Conservation (phyloP, 495 filamentous ascomycete genomes). For the Physcia stellaris region DNA sequence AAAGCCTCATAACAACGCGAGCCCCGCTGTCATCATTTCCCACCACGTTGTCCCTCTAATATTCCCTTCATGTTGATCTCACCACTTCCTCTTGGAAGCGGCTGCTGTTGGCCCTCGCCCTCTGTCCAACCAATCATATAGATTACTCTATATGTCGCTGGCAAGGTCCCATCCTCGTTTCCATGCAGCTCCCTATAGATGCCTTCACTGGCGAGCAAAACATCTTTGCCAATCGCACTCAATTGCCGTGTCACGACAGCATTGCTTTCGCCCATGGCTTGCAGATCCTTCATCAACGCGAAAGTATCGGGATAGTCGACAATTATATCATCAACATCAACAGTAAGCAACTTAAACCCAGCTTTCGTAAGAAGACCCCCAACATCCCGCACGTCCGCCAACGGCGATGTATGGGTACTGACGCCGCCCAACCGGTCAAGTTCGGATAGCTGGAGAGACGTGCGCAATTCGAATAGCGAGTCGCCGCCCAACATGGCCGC, state of each 20-base stretch:
- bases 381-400: conserved; percentile 86
- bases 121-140: conserved; percentile 99
- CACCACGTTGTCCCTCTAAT: conserved; percentile 46
- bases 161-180: conserved; percentile 53
- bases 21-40: no score
- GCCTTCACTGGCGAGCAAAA: conserved; percentile 73
- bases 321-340: conserved; percentile 94
- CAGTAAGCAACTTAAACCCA: conserved; percentile 89
- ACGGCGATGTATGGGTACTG: conserved; percentile 68
- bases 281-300: conserved; percentile 81
- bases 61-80: conserved; percentile 73
- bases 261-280: conserved; percentile 89
- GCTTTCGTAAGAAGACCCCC: conserved; percentile 75
- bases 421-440: conserved; percentile 79
- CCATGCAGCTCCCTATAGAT: conserved; percentile 84
- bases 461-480: conserved; percentile 84
- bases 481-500: conserved; percentile 96
- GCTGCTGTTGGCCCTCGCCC: conserved; percentile 59
- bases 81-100: conserved; percentile 69
- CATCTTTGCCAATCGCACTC: conserved; percentile 63
- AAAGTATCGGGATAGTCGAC: conserved; percentile 92
- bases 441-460: conserved; percentile 86
- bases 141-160: conserved; percentile 84
- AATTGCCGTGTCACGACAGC: conserved; percentile 69
- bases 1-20: neutral